Evolutionary conservation across 108 stramenopile species (phyloP).

Genomic region (Nitzschia palea): DNA sequence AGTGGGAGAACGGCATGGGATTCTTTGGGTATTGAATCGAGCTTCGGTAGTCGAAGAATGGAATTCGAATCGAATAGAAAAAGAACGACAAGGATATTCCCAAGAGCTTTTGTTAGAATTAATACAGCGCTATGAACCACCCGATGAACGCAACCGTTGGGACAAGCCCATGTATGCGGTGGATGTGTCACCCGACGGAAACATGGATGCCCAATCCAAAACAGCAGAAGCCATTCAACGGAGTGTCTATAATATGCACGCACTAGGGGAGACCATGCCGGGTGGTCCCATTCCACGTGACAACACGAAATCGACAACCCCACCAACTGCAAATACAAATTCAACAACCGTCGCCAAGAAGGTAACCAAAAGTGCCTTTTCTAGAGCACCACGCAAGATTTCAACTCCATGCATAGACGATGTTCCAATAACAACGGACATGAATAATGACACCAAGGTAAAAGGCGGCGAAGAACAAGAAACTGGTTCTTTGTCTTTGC

Average conservation of each 20-base stretch:
- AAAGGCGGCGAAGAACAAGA: too few relatives aligned
- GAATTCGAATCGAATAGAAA: constrained; percentile 33
- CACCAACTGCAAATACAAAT: not conserved
- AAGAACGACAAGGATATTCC: constrained; percentile 34
- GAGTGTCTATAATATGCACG: constrained; percentile 70
- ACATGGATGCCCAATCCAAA: constrained; percentile 12
- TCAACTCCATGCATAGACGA: too few relatives aligned
- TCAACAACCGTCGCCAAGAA: not conserved
- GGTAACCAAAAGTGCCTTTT: constrained; percentile 9
- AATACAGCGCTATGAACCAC: constrained; percentile 84
- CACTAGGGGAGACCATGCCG: constrained; percentile 38
- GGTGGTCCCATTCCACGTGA: not conserved
- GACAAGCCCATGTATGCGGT: constrained; percentile 80
- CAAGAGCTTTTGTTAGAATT: constrained; percentile 61
- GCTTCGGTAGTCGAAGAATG: constrained; percentile 47
- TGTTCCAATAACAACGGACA: too few relatives aligned
- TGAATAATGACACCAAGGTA: too few relatives aligned
- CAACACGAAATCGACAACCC: not conserved
- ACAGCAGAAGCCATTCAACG: constrained; percentile 38
- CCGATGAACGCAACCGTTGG: constrained; percentile 87
- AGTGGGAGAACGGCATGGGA: constrained; percentile 71
- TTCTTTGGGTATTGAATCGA: constrained; percentile 74
- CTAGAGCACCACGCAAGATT: constrained; percentile 16
- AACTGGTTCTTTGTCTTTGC: too few relatives aligned
- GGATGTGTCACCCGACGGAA: constrained; percentile 42